A percentile compares a stretch with the other conserved stretches of the same genome.
Conservation (phyloP, 2,329 filamentous ascomycete species). For the Macroventuria anomochaeta region DNA sequence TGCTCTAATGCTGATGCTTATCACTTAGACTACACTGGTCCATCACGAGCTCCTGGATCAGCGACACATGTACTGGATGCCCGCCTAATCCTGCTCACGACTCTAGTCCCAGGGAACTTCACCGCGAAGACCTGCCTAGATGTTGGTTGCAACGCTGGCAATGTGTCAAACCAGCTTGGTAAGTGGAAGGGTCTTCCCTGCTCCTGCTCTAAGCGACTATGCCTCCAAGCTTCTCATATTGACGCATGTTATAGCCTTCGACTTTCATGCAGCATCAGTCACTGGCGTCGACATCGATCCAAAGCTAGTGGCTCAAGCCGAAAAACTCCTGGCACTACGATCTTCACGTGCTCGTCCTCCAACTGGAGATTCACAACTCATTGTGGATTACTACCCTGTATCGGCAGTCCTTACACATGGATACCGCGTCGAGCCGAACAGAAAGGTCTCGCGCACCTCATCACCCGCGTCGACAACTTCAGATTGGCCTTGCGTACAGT, state of each 20-base stretch:
- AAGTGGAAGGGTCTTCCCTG: constrained; percentile 37
- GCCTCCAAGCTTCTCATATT: constrained; percentile 30
- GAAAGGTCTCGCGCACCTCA: constrained; percentile 18
- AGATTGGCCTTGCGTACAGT: constrained; percentile 37
- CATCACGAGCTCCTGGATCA: constrained; percentile 43
- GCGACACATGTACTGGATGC: constrained; percentile 48
- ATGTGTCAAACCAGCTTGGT: constrained; percentile 49
- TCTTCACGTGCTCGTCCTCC: constrained; percentile 44
- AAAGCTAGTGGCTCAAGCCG: constrained; percentile 46
- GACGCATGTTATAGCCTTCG: constrained; percentile 41
- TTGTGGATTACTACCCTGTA: constrained; percentile 46
- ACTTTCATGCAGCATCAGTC: constrained; percentile 47
- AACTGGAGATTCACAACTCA: constrained; percentile 17
- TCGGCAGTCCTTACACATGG: constrained; percentile 46
- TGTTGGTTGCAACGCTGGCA: constrained; percentile 51
- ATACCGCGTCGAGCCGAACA: constrained; percentile 37
- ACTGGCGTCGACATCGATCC: constrained; percentile 51
- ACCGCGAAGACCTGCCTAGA: constrained; percentile 47
- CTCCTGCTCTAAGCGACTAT: constrained; percentile 16
- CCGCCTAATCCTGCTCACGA: constrained; percentile 43
- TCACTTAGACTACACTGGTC: constrained; percentile 47
- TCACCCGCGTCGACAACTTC: constrained; percentile 23
- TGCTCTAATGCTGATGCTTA: constrained; percentile 18
- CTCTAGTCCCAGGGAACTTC: constrained; percentile 45
- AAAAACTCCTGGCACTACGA: constrained; percentile 45